These are phyloP conservation scores for Phalaenopsis aphrodite DNA, from an alignment of 106 monocot genomes.

Conservation along the genomic window DNA sequence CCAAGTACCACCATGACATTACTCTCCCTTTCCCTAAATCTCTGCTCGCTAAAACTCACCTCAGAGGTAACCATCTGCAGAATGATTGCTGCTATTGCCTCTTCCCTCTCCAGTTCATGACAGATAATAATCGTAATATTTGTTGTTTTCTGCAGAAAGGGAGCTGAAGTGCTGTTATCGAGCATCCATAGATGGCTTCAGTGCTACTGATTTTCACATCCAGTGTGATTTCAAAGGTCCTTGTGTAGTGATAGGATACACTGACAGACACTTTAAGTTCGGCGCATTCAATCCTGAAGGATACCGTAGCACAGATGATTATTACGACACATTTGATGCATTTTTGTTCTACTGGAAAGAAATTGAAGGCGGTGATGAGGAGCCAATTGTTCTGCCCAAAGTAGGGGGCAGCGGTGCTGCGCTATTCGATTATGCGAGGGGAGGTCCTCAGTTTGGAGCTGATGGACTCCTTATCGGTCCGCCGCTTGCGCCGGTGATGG, in stretches of 20 bases:
- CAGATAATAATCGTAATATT: neutral
- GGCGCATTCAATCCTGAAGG: constrained; percentile 75
- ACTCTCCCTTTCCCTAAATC: constrained; percentile 35
- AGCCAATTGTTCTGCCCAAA: constrained; percentile 48
- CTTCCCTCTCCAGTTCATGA: neutral
- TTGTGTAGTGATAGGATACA: constrained; percentile 54
- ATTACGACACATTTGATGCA: constrained; percentile 66
- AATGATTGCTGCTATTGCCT: no score
- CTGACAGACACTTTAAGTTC: constrained; percentile 32
- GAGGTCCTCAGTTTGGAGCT: constrained; percentile 95
- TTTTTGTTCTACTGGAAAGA: constrained; percentile 79
- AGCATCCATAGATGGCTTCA: constrained; percentile 53
- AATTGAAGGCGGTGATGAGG: neutral
- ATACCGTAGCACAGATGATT: constrained; percentile 75
- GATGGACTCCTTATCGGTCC: constrained; percentile 90
- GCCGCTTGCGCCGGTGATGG: constrained; percentile 91
- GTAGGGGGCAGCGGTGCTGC: constrained; percentile 93
- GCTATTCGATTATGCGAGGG: constrained; percentile 87
- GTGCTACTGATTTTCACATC: constrained; percentile 38
- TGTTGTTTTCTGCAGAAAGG: constrained; percentile 16
- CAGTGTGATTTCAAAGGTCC: constrained; percentile 64
- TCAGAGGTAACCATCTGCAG: constrained; percentile 19
- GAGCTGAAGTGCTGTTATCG: constrained; percentile 51
- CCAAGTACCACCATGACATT: constrained; percentile 40
- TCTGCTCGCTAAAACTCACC: constrained; percentile 36